Evolutionary conservation across 2,329 filamentous ascomycete genomes (phyloP).

Genomic region (Fulvia fulva): DNA sequence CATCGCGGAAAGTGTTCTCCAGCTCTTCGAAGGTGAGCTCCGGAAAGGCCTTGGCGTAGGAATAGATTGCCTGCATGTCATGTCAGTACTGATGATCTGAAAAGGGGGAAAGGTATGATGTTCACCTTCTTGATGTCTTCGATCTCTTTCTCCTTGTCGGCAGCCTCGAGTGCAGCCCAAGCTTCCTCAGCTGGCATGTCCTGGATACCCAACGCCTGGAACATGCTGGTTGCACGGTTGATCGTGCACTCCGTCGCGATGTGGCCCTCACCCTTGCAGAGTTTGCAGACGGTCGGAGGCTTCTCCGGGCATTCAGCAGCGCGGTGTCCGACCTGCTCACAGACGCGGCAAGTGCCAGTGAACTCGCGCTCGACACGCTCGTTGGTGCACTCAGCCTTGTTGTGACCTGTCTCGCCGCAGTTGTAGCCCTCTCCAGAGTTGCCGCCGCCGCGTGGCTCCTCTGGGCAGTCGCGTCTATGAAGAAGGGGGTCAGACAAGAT

Average conservation of each 20-base stretch:
- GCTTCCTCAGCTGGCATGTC: constrained; percentile 49
- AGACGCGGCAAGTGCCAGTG: constrained; percentile 58
- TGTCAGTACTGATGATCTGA: constrained; percentile 5
- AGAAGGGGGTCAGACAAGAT: constrained; percentile 16
- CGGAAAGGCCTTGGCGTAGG: constrained; percentile 60
- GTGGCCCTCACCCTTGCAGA: constrained; percentile 60
- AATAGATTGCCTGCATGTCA: constrained; percentile 29
- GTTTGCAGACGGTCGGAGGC: constrained; percentile 54
- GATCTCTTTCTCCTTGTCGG: constrained; percentile 53
- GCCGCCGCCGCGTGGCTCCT: constrained; percentile 30
- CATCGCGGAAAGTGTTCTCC: constrained; percentile 56
- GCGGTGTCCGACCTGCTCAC: constrained; percentile 52
- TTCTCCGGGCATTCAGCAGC: constrained; percentile 61
- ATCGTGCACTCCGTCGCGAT: constrained; percentile 54
- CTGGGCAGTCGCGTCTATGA: constrained; percentile 44
- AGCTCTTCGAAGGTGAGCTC: constrained; percentile 57
- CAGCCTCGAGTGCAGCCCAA: constrained; percentile 54
- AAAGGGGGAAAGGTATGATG: background rate
- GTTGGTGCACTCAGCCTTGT: constrained; percentile 60
- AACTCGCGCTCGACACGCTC: constrained; percentile 50
- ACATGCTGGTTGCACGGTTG: constrained; percentile 56
- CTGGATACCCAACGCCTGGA: constrained; percentile 38
- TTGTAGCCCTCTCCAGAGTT: constrained; percentile 55
- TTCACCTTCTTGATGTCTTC: constrained; percentile 57
- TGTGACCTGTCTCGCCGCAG: constrained; percentile 50